Conservation (phyloP, 2,329 filamentous ascomycete species). For the Dactylella cylindrospora region DNA sequence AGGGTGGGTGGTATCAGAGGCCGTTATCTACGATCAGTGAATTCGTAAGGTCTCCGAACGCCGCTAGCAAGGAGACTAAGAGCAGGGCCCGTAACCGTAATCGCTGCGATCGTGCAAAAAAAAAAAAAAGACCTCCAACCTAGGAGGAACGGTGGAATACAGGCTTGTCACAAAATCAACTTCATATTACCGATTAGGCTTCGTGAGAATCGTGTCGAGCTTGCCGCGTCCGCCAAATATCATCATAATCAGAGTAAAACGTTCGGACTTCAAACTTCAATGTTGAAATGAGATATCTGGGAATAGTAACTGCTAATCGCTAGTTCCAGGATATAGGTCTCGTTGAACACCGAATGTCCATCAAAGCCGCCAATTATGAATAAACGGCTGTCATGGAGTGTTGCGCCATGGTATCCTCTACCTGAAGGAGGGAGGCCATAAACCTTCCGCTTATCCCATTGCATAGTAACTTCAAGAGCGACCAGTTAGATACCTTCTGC, state of each 20-base stretch:
- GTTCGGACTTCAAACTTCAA: conserved; percentile 59
- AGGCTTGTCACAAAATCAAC: conserved; percentile 29
- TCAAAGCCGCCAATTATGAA: conserved; percentile 69
- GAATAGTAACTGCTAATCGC: conserved; percentile 72
- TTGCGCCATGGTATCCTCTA: conserved; percentile 67
- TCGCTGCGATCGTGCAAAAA: conserved; percentile 35
- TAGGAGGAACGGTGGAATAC: conserved; percentile 4
- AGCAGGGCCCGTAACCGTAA: conserved; percentile 36
- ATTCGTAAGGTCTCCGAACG: no score
- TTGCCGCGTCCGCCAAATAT: no score
- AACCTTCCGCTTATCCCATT: conserved; percentile 68
- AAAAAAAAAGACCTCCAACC: conserved; percentile 10
- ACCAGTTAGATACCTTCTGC: not conserved
- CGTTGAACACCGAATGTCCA: conserved; percentile 65
- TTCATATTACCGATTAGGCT: no score
- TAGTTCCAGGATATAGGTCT: conserved; percentile 68
- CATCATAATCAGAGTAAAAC: conserved; percentile 20
- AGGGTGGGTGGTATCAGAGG: conserved; percentile 1
- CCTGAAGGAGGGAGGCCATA: conserved; percentile 66
- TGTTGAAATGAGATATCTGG: conserved; percentile 71
- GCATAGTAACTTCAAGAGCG: conserved; percentile 63
- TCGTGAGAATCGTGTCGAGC: no score
- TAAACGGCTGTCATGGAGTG: conserved; percentile 66
- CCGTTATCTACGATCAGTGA: conserved; percentile 24
- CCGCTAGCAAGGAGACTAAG: no score